Percentiles rank a stretch among this genome's conserved stretches.
Conservation (phyloP, 805 yeast genomes). For the Spathaspora arborariae region DNA sequence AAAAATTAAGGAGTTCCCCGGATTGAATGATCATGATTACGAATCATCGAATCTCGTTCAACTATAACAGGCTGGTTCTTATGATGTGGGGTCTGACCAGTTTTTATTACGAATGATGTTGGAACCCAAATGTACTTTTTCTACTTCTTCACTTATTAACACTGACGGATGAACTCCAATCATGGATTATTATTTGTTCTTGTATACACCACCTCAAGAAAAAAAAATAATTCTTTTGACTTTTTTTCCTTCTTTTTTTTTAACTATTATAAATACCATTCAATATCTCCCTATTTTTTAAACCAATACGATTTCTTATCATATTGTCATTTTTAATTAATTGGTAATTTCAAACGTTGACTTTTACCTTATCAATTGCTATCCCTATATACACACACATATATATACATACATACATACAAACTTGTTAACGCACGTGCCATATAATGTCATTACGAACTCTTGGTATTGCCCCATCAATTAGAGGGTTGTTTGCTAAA, state of each 20-base stretch:
- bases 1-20: neutral
- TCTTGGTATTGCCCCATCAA: slow-evolving; percentile 34
- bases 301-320: neutral
- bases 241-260: neutral
- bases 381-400: neutral
- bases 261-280: neutral
- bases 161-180: neutral
- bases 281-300: neutral
- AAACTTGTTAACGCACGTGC: neutral
- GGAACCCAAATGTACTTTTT: too few species aligned
- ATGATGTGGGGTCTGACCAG: too few species aligned
- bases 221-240: neutral
- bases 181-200: neutral
- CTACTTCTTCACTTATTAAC: too few species aligned
- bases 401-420: too few species aligned
- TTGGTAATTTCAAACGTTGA: neutral
- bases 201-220: neutral
- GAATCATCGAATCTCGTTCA: too few species aligned
- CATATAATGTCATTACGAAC: slow-evolving; percentile 37
- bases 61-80: too few species aligned
- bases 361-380: neutral
- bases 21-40: neutral
- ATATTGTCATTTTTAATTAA: neutral
- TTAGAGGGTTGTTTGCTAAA: slow-evolving; percentile 33
- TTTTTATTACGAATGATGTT: too few species aligned